Percentiles rank a stretch among this genome's conserved stretches.
Evolutionary conservation across 345 rosid species (phyloP).

Genomic region (Heritiera littoralis): DNA sequence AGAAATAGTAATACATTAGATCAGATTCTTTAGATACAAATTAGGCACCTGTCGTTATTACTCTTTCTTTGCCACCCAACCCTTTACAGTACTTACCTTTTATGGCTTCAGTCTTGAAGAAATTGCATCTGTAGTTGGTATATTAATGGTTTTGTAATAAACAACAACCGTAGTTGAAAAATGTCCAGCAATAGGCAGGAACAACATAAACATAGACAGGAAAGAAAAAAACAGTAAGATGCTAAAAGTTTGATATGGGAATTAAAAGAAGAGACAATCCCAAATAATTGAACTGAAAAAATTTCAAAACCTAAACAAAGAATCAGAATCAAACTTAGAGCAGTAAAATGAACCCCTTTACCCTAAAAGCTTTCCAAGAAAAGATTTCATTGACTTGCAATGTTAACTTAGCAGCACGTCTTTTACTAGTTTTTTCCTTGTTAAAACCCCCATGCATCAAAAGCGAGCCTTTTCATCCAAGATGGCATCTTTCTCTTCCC

Average conservation of each 20-base stretch:
- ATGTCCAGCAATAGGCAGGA: not conserved
- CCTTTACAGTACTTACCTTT: not conserved
- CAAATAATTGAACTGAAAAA: not conserved
- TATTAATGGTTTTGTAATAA: not conserved
- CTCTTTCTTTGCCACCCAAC: not conserved
- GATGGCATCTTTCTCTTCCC: constrained; percentile 1
- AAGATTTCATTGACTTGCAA: not conserved
- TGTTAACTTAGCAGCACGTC: not conserved
- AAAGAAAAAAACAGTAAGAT: not conserved
- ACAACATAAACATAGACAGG: not conserved
- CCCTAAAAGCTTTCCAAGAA: not conserved
- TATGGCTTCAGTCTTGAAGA: not conserved
- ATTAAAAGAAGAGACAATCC: not conserved
- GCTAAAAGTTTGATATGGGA: not conserved
- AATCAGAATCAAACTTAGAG: no score
- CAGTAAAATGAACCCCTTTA: not conserved
- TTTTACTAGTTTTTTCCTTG: not conserved
- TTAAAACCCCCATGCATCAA: not conserved
- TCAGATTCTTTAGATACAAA: not conserved
- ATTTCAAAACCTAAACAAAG: not conserved
- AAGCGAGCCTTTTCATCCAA: not conserved
- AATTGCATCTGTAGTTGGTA: not conserved
- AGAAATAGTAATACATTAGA: not conserved
- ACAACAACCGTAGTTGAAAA: not conserved
- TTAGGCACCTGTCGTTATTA: not conserved